These are phyloP conservation scores for Microdochium nivale DNA, from an alignment of 2,329 filamentous ascomycete genomes.

Conservation along the genomic window DNA sequence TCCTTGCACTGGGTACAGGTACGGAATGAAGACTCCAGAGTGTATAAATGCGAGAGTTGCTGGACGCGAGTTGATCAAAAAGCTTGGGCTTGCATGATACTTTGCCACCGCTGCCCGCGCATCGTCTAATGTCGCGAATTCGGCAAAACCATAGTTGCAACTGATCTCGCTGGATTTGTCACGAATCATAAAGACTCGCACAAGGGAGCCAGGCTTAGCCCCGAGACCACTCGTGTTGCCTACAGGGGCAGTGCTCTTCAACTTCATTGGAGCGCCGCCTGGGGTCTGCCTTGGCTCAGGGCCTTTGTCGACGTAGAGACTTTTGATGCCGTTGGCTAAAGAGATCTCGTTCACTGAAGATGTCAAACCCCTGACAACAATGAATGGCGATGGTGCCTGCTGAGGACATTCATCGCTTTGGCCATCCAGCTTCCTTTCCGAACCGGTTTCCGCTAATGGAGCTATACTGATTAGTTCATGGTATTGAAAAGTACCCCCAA, in stretches of 20 bases:
- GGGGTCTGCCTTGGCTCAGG: constrained; percentile 36
- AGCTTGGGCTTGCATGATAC: constrained; percentile 62
- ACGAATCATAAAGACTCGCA: constrained; percentile 68
- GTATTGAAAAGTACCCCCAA: neutral
- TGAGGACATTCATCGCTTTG: constrained; percentile 37
- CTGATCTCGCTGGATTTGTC: constrained; percentile 64
- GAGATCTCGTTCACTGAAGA: constrained; percentile 63
- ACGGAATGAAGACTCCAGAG: constrained; percentile 75
- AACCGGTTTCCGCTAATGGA: constrained; percentile 16
- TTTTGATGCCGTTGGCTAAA: constrained; percentile 63
- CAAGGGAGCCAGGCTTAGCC: constrained; percentile 64
- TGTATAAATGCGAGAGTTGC: constrained; percentile 70
- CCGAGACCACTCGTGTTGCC: constrained; percentile 53
- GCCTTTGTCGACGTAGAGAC: constrained; percentile 56
- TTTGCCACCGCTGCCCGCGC: constrained; percentile 66
- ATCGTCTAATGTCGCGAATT: constrained; percentile 70
- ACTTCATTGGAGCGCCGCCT: constrained; percentile 38
- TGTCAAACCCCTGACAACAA: constrained; percentile 66
- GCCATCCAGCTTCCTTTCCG: constrained; percentile 34
- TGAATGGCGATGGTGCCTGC: constrained; percentile 60
- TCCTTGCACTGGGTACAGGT: constrained; percentile 47
- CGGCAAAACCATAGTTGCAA: constrained; percentile 76
- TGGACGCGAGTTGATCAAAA: constrained; percentile 67
- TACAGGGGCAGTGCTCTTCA: constrained; percentile 50
- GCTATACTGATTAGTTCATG: neutral